Conservation (phyloP, 495 filamentous ascomycete species). For the Chaetomium cochliodes region DNA sequence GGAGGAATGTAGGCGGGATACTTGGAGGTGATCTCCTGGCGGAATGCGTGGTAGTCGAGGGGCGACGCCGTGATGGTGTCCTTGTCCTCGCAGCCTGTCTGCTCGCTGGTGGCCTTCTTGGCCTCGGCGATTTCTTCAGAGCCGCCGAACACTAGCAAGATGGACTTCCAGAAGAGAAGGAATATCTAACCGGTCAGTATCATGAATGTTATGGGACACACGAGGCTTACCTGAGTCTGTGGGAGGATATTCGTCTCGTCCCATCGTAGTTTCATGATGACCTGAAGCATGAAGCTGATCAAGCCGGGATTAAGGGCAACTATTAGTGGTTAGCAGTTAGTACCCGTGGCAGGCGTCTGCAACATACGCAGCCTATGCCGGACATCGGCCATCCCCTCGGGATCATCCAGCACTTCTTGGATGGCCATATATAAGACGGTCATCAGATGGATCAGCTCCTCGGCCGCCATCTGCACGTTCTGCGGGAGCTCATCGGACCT, state of each 20-base stretch:
- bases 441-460: conserved; percentile 59
- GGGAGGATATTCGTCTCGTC: conserved; percentile 59
- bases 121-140: conserved; percentile 65
- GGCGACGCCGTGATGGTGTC: conserved; percentile 83
- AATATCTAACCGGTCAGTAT: conserved; percentile 53
- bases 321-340: conserved; percentile 32
- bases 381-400: conserved; percentile 41
- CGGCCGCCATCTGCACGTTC: conserved; percentile 44
- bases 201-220: neutral
- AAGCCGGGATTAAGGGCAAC: conserved; percentile 64
- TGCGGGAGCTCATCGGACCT: conserved; percentile 44
- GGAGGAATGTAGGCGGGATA: conserved; percentile 96
- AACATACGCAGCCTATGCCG: conserved; percentile 44
- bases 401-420: conserved; percentile 60
- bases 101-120: conserved; percentile 63
- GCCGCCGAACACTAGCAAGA: conserved; percentile 81
- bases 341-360: neutral
- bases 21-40: conserved; percentile 98
- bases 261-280: conserved; percentile 79
- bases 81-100: conserved; percentile 45
- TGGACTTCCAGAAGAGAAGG: conserved; percentile 84
- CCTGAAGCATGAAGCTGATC: conserved; percentile 68
- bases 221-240: conserved; percentile 31
- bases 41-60: conserved; percentile 92
- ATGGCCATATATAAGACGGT: conserved; percentile 72